Conservation (phyloP, 2,329 filamentous ascomycete species). For the Cordyceps farinosa region DNA sequence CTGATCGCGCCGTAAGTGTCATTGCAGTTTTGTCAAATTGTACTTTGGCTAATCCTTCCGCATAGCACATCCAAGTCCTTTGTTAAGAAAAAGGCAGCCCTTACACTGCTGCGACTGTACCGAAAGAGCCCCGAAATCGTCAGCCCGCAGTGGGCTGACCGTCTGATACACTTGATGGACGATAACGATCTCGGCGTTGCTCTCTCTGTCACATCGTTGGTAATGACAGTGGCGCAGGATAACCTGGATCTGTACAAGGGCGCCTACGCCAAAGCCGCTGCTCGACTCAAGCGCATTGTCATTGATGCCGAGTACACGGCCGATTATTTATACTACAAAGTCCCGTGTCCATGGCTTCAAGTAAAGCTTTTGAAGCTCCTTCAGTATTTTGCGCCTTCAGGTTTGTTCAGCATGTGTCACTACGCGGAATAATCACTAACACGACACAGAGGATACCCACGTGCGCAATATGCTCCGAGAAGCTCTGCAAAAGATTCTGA, state of each 20-base stretch:
- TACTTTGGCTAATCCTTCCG: constrained; percentile 4
- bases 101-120: constrained; percentile 89
- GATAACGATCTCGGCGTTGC: constrained; percentile 91
- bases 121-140: constrained; percentile 92
- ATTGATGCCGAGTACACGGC: constrained; percentile 84
- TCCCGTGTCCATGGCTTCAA: constrained; percentile 98
- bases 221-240: constrained; percentile 93
- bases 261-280: constrained; percentile 89
- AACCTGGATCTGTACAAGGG: constrained; percentile 92
- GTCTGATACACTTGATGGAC: constrained; percentile 98
- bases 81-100: constrained; percentile 97
- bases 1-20: constrained; percentile 83
- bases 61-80: constrained; percentile 77
- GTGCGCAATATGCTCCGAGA: constrained; percentile 88
- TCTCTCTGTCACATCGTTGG: constrained; percentile 88
- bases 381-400: constrained; percentile 94
- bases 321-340: constrained; percentile 98
- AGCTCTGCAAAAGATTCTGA: constrained; percentile 85
- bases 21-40: not conserved
- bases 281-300: constrained; percentile 81
- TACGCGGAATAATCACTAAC: constrained; percentile 5
- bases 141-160: constrained; percentile 93
- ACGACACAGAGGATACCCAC: constrained; percentile 73
- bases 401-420: constrained; percentile 45
- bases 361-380: constrained; percentile 88